Evolutionary conservation across 371 early-diverging fungal species (phyloP), one percentile per base, ranked within the genome.

Genomic region (Basidiobolus meristosporus): DNA sequence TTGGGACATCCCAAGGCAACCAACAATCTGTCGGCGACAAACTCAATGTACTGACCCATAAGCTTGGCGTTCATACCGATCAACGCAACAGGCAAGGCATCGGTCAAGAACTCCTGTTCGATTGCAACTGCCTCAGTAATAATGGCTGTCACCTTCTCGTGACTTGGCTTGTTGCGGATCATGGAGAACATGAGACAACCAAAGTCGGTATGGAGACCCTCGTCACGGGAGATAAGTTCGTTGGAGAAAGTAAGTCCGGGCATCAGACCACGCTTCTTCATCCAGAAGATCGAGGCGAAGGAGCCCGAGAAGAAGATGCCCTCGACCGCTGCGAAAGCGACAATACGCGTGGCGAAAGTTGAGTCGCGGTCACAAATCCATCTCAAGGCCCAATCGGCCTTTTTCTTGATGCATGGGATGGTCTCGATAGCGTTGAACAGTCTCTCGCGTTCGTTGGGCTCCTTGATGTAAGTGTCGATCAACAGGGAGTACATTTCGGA

Each of bases 221-320:
- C 99, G 62, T 99, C 99, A 44, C 99, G 84, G 37, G 85, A 89
- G 52, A 99, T 98, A 28, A 99, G 74, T 62, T 99, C 99, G 70
- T 99, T 99, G 47, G 89, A 87, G 71, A 98, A 98, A 36, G 99
- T 97, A 42, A 99, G 75, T 17, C 99, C 99, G 17, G 98, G 97
- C 99, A 98, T 98, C 36, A 98, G 59, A 36, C 98, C 99, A 54
- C 98, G 84, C 70, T 99, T 99, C 79, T 98, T 98, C 52, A 99
- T 77, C 99, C 99, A 99, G 59, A 98, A 99, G 69, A 99, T 99
- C 31, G 98, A 73, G 2, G 99, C 98, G 62, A 99, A 95, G 15
- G 98, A 77, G 7, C 99, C 99, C 38, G 91, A 91, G 68, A 99
- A 99, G 77, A 99, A 99, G 56, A 99, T 97, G 40, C 99, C 99